Evolutionary conservation across 179 eudicot genomes (phyloP).

Genomic region (Silene vulgaris): DNA sequence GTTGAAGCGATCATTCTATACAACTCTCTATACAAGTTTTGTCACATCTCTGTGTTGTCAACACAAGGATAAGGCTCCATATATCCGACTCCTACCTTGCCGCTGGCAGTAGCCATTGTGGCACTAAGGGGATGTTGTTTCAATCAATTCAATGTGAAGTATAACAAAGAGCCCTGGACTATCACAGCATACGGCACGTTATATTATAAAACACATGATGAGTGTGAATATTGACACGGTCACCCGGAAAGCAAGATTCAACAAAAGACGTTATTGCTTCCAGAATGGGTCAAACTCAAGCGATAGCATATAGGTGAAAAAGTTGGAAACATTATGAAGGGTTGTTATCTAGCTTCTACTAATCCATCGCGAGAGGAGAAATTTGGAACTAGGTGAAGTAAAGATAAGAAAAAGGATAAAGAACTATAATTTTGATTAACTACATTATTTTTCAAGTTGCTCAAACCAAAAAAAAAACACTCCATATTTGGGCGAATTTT

Average conservation of each 20-base stretch:
- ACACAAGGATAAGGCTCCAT: too few relatives aligned
- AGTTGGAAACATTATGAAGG: background rate
- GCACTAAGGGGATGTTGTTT: background rate
- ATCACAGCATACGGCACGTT: background rate
- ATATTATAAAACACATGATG: background rate
- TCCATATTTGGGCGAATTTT: too few relatives aligned
- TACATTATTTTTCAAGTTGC: too few relatives aligned
- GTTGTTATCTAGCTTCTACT: background rate
- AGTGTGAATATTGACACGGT: background rate
- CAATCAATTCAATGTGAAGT: background rate
- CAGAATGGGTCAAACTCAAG: background rate
- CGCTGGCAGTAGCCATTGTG: too few relatives aligned
- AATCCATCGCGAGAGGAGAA: background rate
- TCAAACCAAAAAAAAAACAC: too few relatives aligned
- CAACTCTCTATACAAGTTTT: too few relatives aligned
- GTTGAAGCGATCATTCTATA: too few relatives aligned
- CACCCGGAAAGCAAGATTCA: background rate
- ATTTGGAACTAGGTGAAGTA: background rate
- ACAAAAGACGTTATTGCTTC: background rate
- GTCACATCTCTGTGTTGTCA: too few relatives aligned
- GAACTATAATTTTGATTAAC: background rate
- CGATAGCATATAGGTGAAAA: background rate
- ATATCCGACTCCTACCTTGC: too few relatives aligned
- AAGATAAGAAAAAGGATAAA: background rate
- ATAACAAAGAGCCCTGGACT: background rate